Base-by-base conservation (phyloP, 208 protist species). In the Acanthamoeba divionensis region DNA sequence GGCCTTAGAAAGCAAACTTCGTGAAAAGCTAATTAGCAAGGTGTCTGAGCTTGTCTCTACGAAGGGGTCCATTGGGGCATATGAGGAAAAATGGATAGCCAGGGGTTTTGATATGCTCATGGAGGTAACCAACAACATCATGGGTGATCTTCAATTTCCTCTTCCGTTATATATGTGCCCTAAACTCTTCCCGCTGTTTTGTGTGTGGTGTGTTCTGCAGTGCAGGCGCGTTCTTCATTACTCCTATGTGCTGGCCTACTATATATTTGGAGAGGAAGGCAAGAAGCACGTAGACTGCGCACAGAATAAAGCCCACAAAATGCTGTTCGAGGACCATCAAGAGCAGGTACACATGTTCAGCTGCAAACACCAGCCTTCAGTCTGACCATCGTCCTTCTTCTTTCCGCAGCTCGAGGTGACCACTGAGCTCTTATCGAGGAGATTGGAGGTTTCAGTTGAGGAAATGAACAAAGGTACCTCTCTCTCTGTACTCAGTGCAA, bases 251-350 rank as follows among this genome's bases (percentile, higher is more conserved):
- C 18, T 80, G 41, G 69, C 69, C 69, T 80, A 55, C 45, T 80
- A 60, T 48, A 80, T 80, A 2, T 80, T 80, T 29, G 69, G 69
- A n/a, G 29, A n/a, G 69, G 69, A 80, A 33, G 69, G 69, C 41
- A 80, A 80, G 69, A 80, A 80, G 69, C 50, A 26, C 47, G 69
- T 80, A 6, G 69, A 80, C 36, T 24, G 57, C 1, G 21, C 33
- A 24, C 47, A 41, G 29, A 80, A 80, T 48, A 54, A 80, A 18
- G 69, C 69, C 2, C 69, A 80, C 26, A 80, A 80, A 48, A 80
- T 80, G 69, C 69, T 80, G 24, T 80, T 80, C 15, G 69, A 80
- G 24, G 69, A 80, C 45, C 69, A 80, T 10, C 69, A 80, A 31
- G 69, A 80, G 8, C 69, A 80, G 18, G 66, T 77, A 50, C 5